Base-by-base conservation (phyloP, 805 yeast genomes). In the Ogataea trehalophila region DNA sequence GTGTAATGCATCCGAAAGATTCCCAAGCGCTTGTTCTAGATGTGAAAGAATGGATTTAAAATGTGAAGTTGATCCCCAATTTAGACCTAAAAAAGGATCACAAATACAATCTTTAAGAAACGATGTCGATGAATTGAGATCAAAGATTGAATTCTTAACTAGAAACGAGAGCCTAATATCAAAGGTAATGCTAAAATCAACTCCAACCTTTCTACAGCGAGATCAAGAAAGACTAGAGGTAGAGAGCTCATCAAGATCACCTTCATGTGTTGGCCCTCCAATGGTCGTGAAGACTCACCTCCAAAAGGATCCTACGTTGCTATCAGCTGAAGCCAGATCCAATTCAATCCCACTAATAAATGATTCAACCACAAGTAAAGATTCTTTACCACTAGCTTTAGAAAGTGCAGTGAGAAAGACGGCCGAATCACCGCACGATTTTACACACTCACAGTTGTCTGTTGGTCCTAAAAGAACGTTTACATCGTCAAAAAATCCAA, bases 31-130 rank as follows among this genome's bases (percentile, higher is more conserved):
- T 0, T 91, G 97, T 64, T 77, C 85, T 16, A 68, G 96, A 50
- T 91, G 97, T 68, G 83, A 80, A 45, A 75, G 85, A 60, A 85
- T 87, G 87, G 83, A 81, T 2, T 71, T 89, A 36, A 76, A 75
- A 48, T 91, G 97, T 70, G 92, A 86, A 57, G 87, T 91, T 22
- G 96, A 91, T 66, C 97, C 97, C 1, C 84, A 84, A 57, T 91
- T 89, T 65, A 77, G 90, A 59, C 97, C 97, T 4, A 84, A 87
- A 57, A 90, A 89, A 65, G 97, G 97, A 0, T 84, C 92, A 1
- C 97, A 90, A 64, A 82, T 90, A 26, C 96, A 89, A 57, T 76
- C 84, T 45, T 70, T 91, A 57, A 77, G 90, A 55, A 87, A 86
- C 56, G 97, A 91, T 56, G 90, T 89, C 6, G 91, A 86, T 59